These are phyloP conservation scores for Bipolaris oryzae DNA, from an alignment of 2,329 filamentous ascomycete genomes.

Conservation along the genomic window DNA sequence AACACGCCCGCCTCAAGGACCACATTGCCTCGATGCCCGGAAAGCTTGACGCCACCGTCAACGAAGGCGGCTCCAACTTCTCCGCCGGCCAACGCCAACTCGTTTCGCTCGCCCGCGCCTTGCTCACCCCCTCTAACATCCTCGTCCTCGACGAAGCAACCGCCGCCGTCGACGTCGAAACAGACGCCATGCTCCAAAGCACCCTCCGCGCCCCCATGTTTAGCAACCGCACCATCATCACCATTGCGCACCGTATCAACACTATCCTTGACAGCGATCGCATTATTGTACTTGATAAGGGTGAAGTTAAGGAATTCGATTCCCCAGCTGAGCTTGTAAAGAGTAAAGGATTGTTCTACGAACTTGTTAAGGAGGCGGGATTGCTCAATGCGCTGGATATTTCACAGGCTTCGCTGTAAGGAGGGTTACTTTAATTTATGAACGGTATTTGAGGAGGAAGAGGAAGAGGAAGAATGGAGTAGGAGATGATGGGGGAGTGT, in stretches of 20 bases:
- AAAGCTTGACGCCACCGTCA: slow-evolving; percentile 84
- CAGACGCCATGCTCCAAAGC: slow-evolving; percentile 68
- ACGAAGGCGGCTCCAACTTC: slow-evolving; percentile 96
- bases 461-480: too few relatives aligned
- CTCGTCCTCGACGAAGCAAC: slow-evolving; percentile 97
- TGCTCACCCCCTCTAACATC: slow-evolving; percentile 95
- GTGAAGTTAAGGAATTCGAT: slow-evolving; percentile 90
- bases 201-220: slow-evolving; percentile 72
- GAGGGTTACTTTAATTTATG: not conserved
- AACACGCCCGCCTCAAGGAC: slow-evolving; percentile 92
- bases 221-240: slow-evolving; percentile 93
- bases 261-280: slow-evolving; percentile 89
- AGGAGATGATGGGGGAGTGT: too few relatives aligned
- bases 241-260: slow-evolving; percentile 97
- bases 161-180: slow-evolving; percentile 72
- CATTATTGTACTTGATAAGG: slow-evolving; percentile 91
- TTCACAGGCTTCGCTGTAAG: slow-evolving; percentile 1
- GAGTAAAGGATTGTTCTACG: slow-evolving; percentile 80
- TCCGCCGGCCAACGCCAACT: slow-evolving; percentile 95
- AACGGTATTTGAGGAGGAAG: not conserved
- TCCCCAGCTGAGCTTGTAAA: slow-evolving; percentile 78
- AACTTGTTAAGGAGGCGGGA: slow-evolving; percentile 89
- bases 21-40: slow-evolving; percentile 86
- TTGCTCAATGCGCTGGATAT: slow-evolving; percentile 56
- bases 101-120: slow-evolving; percentile 87